Evolutionary conservation across 192 early-diverging fungal genomes (phyloP), one percentile per base, ranked within the genome.

Genomic region (Rhizoclosmatium sp.): DNA sequence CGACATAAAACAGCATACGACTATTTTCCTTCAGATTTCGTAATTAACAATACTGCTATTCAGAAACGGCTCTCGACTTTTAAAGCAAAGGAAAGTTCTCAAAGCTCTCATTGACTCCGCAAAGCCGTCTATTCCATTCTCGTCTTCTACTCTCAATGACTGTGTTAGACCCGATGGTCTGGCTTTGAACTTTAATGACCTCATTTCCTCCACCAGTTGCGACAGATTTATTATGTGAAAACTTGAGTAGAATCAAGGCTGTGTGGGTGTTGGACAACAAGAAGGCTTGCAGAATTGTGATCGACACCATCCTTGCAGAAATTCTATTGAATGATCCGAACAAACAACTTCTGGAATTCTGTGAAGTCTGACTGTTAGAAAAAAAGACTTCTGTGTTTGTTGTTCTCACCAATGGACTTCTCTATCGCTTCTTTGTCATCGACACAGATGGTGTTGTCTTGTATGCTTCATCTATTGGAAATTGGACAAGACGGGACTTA

Each of bases 381-480:
- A 59, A 76, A 16, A 76, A 76, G 3, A 76, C 74, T 12, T 59
- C 74, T 60, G 74, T 76, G 19, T 76, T 76, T 76, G 74, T 1
- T 44, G 74, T 76, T 74, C 74, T 76, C 41, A 76, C 74, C 69
- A 76, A 76, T 62, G 74, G 74, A 47, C 65, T 16, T 23, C 21
- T 71, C 19, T 76, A 66, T 62, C 67, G 74, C 69, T 76, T 76
- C 74, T 76, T 76, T 76, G 49, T 7, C 9, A 76, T 76, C 44
- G 74, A 76, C 65, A 2, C 16, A n/a, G 74, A 76, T 76, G 69
- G 74, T 41, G 74, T 76, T 60, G 74, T 76, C 19, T 76, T n/a
- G n/a, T n/a, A 76, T 62, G 49, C 74, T 76, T 76, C 74, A 40
- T 40, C 65, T 45, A 60, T 76, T 31, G 51, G 51, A 62, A 60